Conservation (phyloP, 768 basidiomycete genomes). For the Trametes villosa region DNA sequence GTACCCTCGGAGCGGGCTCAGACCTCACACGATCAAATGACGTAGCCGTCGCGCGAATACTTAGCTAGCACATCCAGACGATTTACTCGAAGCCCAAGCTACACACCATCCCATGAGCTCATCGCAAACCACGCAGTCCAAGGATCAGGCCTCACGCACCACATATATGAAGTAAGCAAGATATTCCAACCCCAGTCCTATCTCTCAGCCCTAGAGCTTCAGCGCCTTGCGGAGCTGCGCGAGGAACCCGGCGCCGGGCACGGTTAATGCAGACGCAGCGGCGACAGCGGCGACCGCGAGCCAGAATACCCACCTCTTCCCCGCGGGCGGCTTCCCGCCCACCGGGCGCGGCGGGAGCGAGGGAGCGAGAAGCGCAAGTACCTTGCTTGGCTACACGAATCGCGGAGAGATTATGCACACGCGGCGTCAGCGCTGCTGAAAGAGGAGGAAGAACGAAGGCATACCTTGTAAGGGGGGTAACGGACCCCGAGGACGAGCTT, state of each 20-base stretch:
- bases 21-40: too few relatives aligned
- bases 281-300: conserved; percentile 13
- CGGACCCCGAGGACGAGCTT: conserved; percentile 35
- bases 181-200: too few relatives aligned
- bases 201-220: neutral
- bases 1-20: too few relatives aligned
- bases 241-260: neutral
- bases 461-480: conserved; percentile 45
- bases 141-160: too few relatives aligned
- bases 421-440: neutral
- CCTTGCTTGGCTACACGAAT: neutral
- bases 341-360: conserved; percentile 18
- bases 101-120: too few relatives aligned
- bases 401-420: neutral
- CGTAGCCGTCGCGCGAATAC: too few relatives aligned
- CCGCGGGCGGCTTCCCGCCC: neutral
- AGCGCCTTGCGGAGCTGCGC: neutral
- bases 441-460: conserved; percentile 1
- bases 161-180: too few relatives aligned
- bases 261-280: conserved; percentile 9
- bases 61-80: too few relatives aligned
- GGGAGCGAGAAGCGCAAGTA: neutral
- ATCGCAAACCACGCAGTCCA: too few relatives aligned
- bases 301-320: conserved; percentile 23
- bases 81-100: too few relatives aligned